Percentiles rank a stretch among this genome's conserved stretches.
phyloP scores from a whole-genome alignment of 352 stramenopile species.

The Globisporangium solare region DNA sequence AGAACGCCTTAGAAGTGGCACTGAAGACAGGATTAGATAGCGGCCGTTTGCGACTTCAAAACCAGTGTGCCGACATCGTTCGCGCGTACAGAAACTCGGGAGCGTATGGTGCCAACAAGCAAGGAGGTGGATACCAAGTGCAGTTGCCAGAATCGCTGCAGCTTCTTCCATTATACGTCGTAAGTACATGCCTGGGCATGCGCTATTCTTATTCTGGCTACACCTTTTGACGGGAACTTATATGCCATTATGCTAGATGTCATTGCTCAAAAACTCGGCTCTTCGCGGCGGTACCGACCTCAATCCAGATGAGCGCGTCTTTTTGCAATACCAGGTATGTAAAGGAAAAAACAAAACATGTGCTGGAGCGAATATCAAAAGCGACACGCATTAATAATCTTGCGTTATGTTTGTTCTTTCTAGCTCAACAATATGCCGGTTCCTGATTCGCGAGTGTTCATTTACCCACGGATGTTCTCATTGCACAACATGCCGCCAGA shows the following conservation, averaged over 20 bases:
- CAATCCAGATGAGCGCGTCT: conserved; percentile 93
- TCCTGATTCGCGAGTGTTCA: conserved; percentile 88
- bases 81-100: conserved; percentile 85
- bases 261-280: conserved; percentile 96
- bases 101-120: conserved; percentile 57
- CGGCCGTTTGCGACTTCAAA: conserved; percentile 90
- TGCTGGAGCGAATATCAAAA: conserved; percentile 4
- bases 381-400: background rate
- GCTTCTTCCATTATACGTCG: conserved; percentile 94
- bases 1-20: conserved; percentile 91
- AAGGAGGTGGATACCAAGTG: conserved; percentile 69
- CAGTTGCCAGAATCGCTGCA: conserved; percentile 90
- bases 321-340: conserved; percentile 85
- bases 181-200: conserved; percentile 26
- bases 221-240: background rate
- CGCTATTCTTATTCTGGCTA: background rate
- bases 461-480: conserved; percentile 97
- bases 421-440: conserved; percentile 94
- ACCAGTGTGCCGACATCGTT: conserved; percentile 92
- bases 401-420: conserved; percentile 6
- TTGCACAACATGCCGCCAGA: conserved; percentile 90
- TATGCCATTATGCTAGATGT: conserved; percentile 72
- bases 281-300: conserved; percentile 96
- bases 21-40: conserved; percentile 95
- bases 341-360: no score